Evolutionary conservation across 768 basidiomycete species (phyloP).

Genomic region (Exidia glandulosa): DNA sequence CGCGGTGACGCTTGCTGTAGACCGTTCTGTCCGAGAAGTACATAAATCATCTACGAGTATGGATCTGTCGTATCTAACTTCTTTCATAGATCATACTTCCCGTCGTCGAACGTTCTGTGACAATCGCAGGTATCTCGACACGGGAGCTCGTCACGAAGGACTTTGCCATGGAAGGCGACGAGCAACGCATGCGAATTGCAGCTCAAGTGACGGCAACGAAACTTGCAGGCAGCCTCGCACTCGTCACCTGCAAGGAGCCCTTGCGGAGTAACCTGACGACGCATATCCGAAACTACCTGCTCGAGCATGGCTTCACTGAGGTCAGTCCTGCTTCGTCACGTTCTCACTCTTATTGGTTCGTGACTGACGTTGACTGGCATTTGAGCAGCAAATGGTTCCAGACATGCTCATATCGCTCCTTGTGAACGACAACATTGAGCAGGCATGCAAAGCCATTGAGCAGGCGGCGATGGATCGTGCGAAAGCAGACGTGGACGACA

Average conservation of each 20-base stretch:
- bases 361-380: not conserved
- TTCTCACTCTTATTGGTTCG: not conserved
- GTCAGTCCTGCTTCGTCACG: constrained; percentile 24
- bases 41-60: constrained; percentile 9
- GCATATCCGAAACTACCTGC: constrained; percentile 73
- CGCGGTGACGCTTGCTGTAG: constrained; percentile 81
- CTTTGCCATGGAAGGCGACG: constrained; percentile 85
- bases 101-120: constrained; percentile 95
- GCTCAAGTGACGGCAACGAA: constrained; percentile 96
- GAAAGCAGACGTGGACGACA: constrained; percentile 85
- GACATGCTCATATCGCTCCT: constrained; percentile 72
- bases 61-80: not conserved
- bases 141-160: constrained; percentile 92
- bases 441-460: constrained; percentile 89
- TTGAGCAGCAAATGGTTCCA: constrained; percentile 50
- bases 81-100: constrained; percentile 75
- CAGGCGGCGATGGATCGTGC: constrained; percentile 97
- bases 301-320: constrained; percentile 84
- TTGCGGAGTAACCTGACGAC: constrained; percentile 83
- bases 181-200: constrained; percentile 82
- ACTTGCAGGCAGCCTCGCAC: constrained; percentile 87
- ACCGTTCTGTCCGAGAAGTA: constrained; percentile 91
- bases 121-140: constrained; percentile 96
- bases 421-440: constrained; percentile 85
- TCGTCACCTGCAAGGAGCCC: constrained; percentile 98